Evolutionary conservation across 176 grass and related monocot genomes (phyloP), one percentile per base, ranked within the genome.

Genomic region (Echinochloa phyllopogon): DNA sequence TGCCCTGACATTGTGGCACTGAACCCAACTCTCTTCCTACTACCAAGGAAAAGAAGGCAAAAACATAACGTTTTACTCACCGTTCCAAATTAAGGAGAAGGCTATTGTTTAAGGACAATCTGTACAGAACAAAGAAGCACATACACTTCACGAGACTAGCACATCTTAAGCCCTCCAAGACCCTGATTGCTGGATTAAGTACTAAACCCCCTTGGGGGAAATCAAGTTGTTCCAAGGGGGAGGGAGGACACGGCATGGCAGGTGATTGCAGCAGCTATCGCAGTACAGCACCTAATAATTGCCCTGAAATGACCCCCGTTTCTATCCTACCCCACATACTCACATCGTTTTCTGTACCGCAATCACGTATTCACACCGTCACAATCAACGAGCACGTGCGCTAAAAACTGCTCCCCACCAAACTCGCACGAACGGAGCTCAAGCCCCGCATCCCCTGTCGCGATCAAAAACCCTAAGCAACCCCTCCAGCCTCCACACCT

Each of bases 391-490:
- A 47, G 52, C 71, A 86, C 39, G 71, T 56, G 83, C 61, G 0
- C 25, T 14, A 25, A 43, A 43, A 18, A 29, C 33, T 25, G 47
- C 44, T 48, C 61, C 48, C 45, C 37, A 44, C 83, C 55, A 77
- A 86, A 71, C 72, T 48, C 64, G 33, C 80, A 24, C 41, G 14
- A 25, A 36, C 25, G 25, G 14, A 25, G 41, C 47, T 17, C 42
- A 69, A 39, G 37, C 12, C 44, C 21, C 17, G 63, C 33, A 51
- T 70, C 42, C 42, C 63, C 18, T 14, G 82, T 69, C 76, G 52
- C 77, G 52, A 85, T 63, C 43, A 86, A 72, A 85, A 89, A 85
- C 63, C 77, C 83, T 85, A 82, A 33, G 53, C 49, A 85, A 85
- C 45, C 51, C 60, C 51, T 72, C 56, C 15, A 4, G 6, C 79